Conservation (phyloP, 140 eudicot genomes). For the Cichorium intybus region DNA sequence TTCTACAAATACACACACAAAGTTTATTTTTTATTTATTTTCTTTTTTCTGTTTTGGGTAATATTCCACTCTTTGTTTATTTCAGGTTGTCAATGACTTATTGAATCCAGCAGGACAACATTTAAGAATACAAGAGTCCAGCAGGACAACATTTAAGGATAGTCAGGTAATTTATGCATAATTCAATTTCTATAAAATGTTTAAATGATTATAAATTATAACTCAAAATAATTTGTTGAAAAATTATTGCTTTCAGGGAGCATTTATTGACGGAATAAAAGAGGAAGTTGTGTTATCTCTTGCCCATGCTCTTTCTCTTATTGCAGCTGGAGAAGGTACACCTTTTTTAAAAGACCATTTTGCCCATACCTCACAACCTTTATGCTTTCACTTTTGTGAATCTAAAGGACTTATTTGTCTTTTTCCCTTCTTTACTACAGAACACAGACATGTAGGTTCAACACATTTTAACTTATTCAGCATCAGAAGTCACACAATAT, state of each 20-base stretch:
- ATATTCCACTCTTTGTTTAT: background rate
- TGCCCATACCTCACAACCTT: background rate
- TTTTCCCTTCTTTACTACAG: conserved; percentile 42
- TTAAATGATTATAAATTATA: background rate
- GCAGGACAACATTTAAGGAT: too few relatives aligned
- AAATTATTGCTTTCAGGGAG: conserved; percentile 56
- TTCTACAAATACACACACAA: background rate
- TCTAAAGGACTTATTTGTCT: conserved; percentile 4
- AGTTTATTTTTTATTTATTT: background rate
- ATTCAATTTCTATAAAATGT: conserved; percentile 4
- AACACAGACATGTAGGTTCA: conserved; percentile 97
- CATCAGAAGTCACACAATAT: conserved; percentile 98
- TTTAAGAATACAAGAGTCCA: conserved; percentile 85
- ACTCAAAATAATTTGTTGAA: conserved; percentile 15
- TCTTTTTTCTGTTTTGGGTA: background rate
- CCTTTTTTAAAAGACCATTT: conserved; percentile 3
- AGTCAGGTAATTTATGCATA: conserved; percentile 56
- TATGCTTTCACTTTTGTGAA: conserved; percentile 17
- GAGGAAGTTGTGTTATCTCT: conserved; percentile 97
- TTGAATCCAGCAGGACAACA: conserved; percentile 97
- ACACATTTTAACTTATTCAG: conserved; percentile 86
- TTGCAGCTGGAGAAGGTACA: conserved; percentile 98
- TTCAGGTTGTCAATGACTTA: conserved; percentile 94
- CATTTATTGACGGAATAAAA: conserved; percentile 92
- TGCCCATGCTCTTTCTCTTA: conserved; percentile 95